Evolutionary conservation across 2,329 filamentous ascomycete genomes (phyloP), one percentile per base, ranked within the genome.

Genomic region (Aspergillus felis): DNA sequence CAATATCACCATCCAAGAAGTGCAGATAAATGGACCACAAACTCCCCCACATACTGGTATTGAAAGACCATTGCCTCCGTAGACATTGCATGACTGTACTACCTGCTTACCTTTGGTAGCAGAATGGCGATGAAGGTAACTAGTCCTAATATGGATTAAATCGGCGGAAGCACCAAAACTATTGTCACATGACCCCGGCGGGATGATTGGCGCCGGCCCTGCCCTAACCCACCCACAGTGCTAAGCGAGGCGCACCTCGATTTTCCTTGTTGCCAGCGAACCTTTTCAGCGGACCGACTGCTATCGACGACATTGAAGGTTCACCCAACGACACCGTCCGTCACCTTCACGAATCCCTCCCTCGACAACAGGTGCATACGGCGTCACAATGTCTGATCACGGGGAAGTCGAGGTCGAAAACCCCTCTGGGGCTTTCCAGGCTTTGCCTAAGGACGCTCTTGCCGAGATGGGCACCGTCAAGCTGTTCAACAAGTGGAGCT

Each of bases 401-500:
- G 91, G 89, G 84, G 92, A 96, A 85, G 89, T 96, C 81, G 91
- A 96, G 85, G 89, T 94, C 81, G 89, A 91, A 80, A 86, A 82
- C 83, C 84, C 86, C 76, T 82, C 83, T 77, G 84, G 85, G 81
- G 65, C 67, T 64, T 89, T 87, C 82, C 82, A 86, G 76, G 86
- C 92, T 78, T 89, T 97, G 70, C 92, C 93, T 81, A 96, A 95
- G 88, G 92, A 96, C 70, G 89, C 96, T 77, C 84, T 87, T 75
- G 84, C 87, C 74, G 91, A 96, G 83, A 87, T 94, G 82, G 92
- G 92, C 81, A 88, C 85, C 82, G 85, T 94, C 80, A 96, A 96
- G 89, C 87, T 96, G 74, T 96, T 96, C 87, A 95, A 94, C 88
- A 96, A 95, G 83, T 96, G 92, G 87, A 88, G 82, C 82, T 99